phyloP scores from a whole-genome alignment of 176 grass and related monocot genomes.

The Pontederia crassipes region DNA sequence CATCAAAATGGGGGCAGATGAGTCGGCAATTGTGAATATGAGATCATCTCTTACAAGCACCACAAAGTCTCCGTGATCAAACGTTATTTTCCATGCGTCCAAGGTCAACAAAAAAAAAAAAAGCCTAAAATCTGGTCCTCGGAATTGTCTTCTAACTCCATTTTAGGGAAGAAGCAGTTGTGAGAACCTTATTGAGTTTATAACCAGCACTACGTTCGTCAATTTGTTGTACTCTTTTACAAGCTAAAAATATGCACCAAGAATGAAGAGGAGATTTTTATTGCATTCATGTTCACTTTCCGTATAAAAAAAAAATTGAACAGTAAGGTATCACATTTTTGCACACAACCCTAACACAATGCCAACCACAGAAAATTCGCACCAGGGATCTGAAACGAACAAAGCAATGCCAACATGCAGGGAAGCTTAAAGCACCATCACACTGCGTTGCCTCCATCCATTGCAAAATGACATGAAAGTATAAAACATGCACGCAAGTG shows the following conservation, averaged over 20 bases:
- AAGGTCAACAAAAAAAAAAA: neutral
- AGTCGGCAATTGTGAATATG: constrained; percentile 72
- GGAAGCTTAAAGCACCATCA: no score
- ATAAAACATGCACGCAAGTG: no score
- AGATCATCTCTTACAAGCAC: constrained; percentile 61
- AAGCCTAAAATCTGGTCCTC: neutral
- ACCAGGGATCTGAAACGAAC: no score
- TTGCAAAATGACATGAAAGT: no score
- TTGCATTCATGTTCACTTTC: no score
- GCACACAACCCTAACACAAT: no score
- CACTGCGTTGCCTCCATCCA: no score
- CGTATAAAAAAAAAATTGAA: no score
- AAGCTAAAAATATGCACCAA: neutral
- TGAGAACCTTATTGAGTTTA: neutral
- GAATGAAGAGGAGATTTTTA: neutral
- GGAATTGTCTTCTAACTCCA: constrained; percentile 7
- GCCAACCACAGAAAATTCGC: no score
- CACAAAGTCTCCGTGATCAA: constrained; percentile 10
- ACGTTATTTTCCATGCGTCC: neutral
- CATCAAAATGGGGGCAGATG: constrained; percentile 39
- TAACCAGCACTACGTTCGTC: neutral
- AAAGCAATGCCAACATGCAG: no score
- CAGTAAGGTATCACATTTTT: no score
- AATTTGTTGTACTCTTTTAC: neutral
- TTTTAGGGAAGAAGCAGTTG: neutral